These are phyloP conservation scores for Neoboletus magnificus DNA, from an alignment of 768 basidiomycete genomes.

Conservation along the genomic window DNA sequence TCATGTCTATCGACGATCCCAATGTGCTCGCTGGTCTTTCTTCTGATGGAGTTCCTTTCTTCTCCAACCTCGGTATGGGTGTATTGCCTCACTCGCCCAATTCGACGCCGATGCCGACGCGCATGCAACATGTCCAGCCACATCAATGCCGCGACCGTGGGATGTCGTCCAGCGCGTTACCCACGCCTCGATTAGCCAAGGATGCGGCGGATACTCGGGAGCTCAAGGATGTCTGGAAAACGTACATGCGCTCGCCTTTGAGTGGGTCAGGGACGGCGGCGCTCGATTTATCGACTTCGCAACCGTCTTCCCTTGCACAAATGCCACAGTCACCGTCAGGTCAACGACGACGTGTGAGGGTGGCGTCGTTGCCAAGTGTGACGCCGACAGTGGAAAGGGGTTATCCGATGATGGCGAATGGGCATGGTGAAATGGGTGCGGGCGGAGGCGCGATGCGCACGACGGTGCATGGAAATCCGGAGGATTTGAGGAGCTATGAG, in stretches of 20 bases:
- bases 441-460: conserved; percentile 30
- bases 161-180: conserved; percentile 27
- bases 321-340: conserved; percentile 29
- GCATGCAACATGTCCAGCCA: conserved; percentile 21
- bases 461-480: conserved; percentile 45
- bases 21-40: conserved; percentile 61
- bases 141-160: conserved; percentile 20
- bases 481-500: conserved; percentile 70
- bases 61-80: conserved; percentile 35
- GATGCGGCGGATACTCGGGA: conserved; percentile 44
- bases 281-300: conserved; percentile 7
- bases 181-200: conserved; percentile 32
- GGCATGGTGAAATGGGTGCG: conserved; percentile 16
- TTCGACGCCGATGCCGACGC: conserved; percentile 45
- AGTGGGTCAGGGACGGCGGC: conserved; percentile 29
- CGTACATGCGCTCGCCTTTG: conserved; percentile 68
- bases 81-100: conserved; percentile 40
- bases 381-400: conserved; percentile 48
- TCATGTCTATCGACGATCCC: conserved; percentile 75
- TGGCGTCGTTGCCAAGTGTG: conserved; percentile 68
- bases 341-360: conserved; percentile 46
- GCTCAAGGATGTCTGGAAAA: conserved; percentile 69
- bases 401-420: conserved; percentile 17
- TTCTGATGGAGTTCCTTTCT: conserved; percentile 61
- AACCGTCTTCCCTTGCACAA: conserved; percentile 10